Evolutionary conservation across 768 basidiomycete species (phyloP).

Genomic region (Lactarius sanguifluus): DNA sequence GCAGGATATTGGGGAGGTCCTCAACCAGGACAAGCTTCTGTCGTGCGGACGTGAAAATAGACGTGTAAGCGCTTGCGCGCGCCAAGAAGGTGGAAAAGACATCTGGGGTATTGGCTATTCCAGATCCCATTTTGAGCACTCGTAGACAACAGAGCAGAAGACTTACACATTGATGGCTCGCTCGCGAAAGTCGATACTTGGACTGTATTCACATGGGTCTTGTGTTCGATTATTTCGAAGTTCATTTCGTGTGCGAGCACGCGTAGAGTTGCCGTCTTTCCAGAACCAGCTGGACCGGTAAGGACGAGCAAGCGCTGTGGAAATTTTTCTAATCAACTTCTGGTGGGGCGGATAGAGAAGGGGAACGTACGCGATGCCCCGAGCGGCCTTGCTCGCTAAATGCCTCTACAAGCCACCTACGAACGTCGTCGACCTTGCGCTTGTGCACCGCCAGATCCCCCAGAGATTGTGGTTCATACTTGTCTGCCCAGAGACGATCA

Average conservation of each 20-base stretch:
- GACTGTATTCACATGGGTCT: constrained; percentile 52
- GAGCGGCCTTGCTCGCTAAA: constrained; percentile 64
- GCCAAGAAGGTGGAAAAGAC: constrained; percentile 78
- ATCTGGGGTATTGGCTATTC: constrained; percentile 33
- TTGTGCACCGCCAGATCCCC: constrained; percentile 78
- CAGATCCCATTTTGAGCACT: not conserved
- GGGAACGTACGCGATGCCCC: constrained; percentile 67
- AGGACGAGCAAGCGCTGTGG: constrained; percentile 76
- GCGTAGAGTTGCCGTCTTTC: constrained; percentile 83
- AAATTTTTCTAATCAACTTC: not conserved
- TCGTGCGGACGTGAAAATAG: constrained; percentile 42
- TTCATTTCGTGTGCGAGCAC: constrained; percentile 72
- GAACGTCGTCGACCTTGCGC: constrained; percentile 75
- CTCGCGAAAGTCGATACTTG: constrained; percentile 46
- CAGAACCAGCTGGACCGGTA: constrained; percentile 87
- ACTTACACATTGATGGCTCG: constrained; percentile 20
- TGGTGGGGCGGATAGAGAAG: not conserved
- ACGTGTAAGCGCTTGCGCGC: constrained; percentile 61
- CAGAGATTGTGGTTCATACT: constrained; percentile 42
- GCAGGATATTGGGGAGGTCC: constrained; percentile 89
- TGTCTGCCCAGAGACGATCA: constrained; percentile 38
- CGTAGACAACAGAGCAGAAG: not conserved
- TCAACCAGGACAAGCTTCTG: constrained; percentile 71
- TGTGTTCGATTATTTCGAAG: constrained; percentile 77
- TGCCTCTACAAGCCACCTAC: constrained; percentile 72